Evolutionary conservation across 2,329 filamentous ascomycete genomes (phyloP), one percentile per base, ranked within the genome.

Genomic region (Leptoxyphium fumago): DNA sequence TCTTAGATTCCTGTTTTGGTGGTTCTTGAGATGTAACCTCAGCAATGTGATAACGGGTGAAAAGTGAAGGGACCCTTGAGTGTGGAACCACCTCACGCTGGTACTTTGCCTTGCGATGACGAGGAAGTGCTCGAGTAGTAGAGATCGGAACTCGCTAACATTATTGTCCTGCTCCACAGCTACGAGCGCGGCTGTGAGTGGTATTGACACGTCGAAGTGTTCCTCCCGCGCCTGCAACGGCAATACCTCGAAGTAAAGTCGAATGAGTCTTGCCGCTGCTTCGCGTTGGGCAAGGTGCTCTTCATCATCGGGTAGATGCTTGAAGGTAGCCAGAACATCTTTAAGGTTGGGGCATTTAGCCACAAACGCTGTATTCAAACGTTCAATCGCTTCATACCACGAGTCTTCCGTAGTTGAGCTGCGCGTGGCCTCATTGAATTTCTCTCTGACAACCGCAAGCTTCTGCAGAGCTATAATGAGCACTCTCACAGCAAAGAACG

Each of bases 61-160:
- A 34, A 75, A 66, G 17, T 59, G 59, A n/a, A 82, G 67, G 1
- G 71, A 71, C 65, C 71, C 74, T 48, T 73, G 69, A 13, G 21
- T 28, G 49, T 82, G 74, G 67, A 91, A 95, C 89, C 89, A 96
- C 49, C 82, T 78, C 79, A 94, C 91, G 5, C 80, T 80, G 0
- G 84, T 78, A 2, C 87, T 93, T 53, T 80, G 77, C 49, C 78
- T 76, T 2, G 88, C 86, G 58, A 95, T 84, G 28, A 78, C 74
- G 14, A 94, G 75, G 14, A 94, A 69, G 59, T 89, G 84, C 59
- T 87, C 80, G 26, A 95, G 67, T 61, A 94, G 84, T 55, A 88
- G 75, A 9, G 82, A 61, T 17, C 76, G 69, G 40, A 88, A 66
- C 40, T 75, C 69, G 8, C 32, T 41, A 48, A 29, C 26, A 32